Evolutionary conservation across 306 rosid genomes (phyloP).

Genomic region (Dalbergia cultrata): DNA sequence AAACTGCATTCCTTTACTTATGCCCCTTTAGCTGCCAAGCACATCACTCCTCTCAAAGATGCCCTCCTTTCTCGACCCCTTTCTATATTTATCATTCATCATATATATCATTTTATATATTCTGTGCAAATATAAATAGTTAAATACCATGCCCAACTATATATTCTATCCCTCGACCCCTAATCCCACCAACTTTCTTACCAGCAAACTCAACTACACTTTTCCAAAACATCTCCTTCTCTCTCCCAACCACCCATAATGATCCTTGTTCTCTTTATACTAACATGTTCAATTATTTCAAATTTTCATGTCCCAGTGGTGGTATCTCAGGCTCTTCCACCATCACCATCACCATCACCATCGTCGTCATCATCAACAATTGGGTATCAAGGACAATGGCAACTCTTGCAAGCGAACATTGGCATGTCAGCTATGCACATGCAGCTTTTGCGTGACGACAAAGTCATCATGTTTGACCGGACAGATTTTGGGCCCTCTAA

Average conservation of each 20-base stretch:
- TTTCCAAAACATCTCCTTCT: conserved; percentile 44
- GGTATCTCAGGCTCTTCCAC: conserved; percentile 23
- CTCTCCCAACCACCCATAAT: conserved; percentile 25
- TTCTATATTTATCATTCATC: not conserved
- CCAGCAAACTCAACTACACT: conserved; percentile 45
- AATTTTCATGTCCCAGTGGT: not conserved
- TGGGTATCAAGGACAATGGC: conserved; percentile 67
- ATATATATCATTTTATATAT: not conserved
- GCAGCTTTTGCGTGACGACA: conserved; percentile 69
- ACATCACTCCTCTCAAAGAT: conserved; percentile 37
- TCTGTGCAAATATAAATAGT: not conserved
- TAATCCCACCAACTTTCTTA: conserved; percentile 37
- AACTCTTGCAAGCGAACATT: conserved; percentile 59
- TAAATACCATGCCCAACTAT: conserved; percentile 10
- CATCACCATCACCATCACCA: not conserved
- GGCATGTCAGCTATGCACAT: conserved; percentile 94
- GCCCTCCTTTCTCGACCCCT: conserved; percentile 16
- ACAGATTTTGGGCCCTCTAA: conserved; percentile 80
- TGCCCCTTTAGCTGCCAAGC: conserved; percentile 42
- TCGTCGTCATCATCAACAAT: not conserved
- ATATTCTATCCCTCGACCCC: conserved; percentile 17
- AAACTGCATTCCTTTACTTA: conserved; percentile 31
- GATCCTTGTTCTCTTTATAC: conserved; percentile 39
- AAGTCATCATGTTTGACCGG: conserved; percentile 74
- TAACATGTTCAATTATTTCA: conserved; percentile 27